phyloP scores from a whole-genome alignment of 1,139 yeast genomes.

The Yamadazyma buinensis region DNA sequence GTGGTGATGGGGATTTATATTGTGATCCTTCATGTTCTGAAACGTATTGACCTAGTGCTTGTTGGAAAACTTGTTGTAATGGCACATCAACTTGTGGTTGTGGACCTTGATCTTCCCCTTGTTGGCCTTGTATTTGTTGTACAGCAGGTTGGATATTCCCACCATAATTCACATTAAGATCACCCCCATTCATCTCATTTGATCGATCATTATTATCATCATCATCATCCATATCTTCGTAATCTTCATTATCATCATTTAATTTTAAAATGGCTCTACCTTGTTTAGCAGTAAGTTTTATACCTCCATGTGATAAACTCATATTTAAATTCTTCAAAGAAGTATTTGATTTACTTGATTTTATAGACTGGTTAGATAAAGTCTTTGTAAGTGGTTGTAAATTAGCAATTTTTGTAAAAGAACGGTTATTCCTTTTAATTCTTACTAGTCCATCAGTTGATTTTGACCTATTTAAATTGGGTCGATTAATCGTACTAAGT shows the following conservation, averaged over 20 bases:
- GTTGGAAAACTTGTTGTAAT: slow-evolving; percentile 15
- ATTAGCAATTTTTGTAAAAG: slow-evolving; percentile 34
- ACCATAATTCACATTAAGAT: neutral
- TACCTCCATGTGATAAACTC: slow-evolving; percentile 18
- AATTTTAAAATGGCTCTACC: slow-evolving; percentile 40
- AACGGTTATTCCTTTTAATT: slow-evolving; percentile 34
- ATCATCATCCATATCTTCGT: slow-evolving; percentile 24
- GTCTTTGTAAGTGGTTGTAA: slow-evolving; percentile 42
- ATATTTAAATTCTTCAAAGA: slow-evolving; percentile 31
- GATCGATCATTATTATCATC: slow-evolving; percentile 1
- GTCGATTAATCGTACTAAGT: slow-evolving; percentile 18
- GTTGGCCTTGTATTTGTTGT: neutral
- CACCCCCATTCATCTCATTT: neutral
- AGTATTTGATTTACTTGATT: slow-evolving; percentile 30
- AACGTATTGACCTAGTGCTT: slow-evolving; percentile 12
- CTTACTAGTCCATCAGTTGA: slow-evolving; percentile 40
- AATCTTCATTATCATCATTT: slow-evolving; percentile 34
- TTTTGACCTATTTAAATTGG: slow-evolving; percentile 37
- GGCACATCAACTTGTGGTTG: slow-evolving; percentile 1
- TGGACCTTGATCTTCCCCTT: neutral
- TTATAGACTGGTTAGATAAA: slow-evolving; percentile 26
- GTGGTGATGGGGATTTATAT: neutral
- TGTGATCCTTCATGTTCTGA: slow-evolving; percentile 2
- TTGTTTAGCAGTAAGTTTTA: slow-evolving; percentile 37
- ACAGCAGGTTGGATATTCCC: neutral